A percentile compares a stretch with the other conserved stretches of the same genome.
These are phyloP conservation scores for Raddia guianensis DNA, from an alignment of 176 grass and related monocot genomes.

Conservation along the genomic window DNA sequence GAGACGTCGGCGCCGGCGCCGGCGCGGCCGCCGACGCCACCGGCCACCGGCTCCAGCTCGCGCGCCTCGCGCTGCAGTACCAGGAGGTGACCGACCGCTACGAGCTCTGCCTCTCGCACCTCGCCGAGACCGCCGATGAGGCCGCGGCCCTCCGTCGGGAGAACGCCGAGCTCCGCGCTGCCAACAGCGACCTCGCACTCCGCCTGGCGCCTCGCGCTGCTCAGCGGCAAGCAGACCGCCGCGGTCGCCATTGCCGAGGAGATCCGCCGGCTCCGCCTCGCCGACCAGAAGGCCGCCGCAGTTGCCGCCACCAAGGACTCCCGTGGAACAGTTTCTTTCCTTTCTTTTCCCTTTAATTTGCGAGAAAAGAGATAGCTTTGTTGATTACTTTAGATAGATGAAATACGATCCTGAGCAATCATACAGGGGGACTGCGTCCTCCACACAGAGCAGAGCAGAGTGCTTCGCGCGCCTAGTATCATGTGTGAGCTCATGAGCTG, in stretches of 20 bases:
- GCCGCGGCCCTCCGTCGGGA: slow-evolving; percentile 63
- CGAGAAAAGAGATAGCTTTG: too few species aligned
- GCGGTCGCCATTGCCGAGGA: slow-evolving; percentile 57
- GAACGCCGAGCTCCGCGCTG: slow-evolving; percentile 68
- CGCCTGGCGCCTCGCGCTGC: slow-evolving; percentile 39
- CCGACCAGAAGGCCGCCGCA: slow-evolving; percentile 26
- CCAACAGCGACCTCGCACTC: slow-evolving; percentile 71
- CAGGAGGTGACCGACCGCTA: slow-evolving; percentile 83
- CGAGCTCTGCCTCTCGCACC: slow-evolving; percentile 79
- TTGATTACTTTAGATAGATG: too few species aligned
- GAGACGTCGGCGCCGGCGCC: slow-evolving; percentile 13
- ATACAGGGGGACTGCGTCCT: too few species aligned
- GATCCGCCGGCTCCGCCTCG: slow-evolving; percentile 52
- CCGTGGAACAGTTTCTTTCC: too few species aligned
- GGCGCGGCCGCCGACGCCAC: slow-evolving; percentile 20
- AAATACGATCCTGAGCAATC: too few species aligned
- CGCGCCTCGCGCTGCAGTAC: slow-evolving; percentile 82
- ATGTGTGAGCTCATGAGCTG: too few species aligned
- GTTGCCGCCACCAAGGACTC: slow-evolving; percentile 26
- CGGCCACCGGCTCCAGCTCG: slow-evolving; percentile 71
- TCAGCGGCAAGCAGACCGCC: slow-evolving; percentile 49
- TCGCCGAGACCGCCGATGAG: slow-evolving; percentile 73
- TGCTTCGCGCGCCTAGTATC: too few species aligned
- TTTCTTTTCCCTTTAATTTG: too few species aligned
- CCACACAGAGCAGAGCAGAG: too few species aligned